A percentile compares a stretch with the other conserved stretches of the same genome.
phyloP scores from a whole-genome alignment of 2,329 filamentous ascomycete genomes.

The Aspergillus quadricinctus region DNA sequence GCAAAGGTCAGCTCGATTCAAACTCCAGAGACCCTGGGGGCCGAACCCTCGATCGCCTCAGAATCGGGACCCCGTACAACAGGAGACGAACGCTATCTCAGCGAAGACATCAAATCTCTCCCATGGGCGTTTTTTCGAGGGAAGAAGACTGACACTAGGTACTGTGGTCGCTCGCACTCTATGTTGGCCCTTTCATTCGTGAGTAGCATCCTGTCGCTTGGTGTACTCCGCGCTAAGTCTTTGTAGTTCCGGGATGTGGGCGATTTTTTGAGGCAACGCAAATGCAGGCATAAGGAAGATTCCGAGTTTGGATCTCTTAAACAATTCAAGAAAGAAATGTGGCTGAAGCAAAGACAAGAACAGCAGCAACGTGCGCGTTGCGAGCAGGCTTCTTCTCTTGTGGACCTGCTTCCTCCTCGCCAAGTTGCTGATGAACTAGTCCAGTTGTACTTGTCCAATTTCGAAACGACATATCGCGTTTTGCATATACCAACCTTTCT shows the following conservation, averaged over 20 bases:
- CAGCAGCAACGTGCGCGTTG: slow-evolving; percentile 28
- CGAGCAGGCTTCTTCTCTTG: slow-evolving; percentile 26
- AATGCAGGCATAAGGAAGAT: slow-evolving; percentile 15
- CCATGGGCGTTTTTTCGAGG: slow-evolving; percentile 26
- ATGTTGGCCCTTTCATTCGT: slow-evolving; percentile 30
- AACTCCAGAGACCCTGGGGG: slow-evolving; percentile 23
- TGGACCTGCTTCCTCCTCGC: slow-evolving; percentile 42
- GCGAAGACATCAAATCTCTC: slow-evolving; percentile 25
- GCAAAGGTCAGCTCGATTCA: slow-evolving; percentile 15
- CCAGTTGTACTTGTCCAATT: slow-evolving; percentile 51
- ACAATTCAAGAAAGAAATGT: slow-evolving; percentile 25
- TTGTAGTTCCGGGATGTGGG: slow-evolving; percentile 27
- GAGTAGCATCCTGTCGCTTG: slow-evolving; percentile 7
- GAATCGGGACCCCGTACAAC: slow-evolving; percentile 9
- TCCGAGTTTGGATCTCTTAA: slow-evolving; percentile 26
- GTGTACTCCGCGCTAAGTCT: background rate
- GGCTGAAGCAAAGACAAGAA: slow-evolving; percentile 23
- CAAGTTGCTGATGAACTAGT: slow-evolving; percentile 49
- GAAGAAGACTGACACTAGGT: slow-evolving; percentile 26
- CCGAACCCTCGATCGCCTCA: slow-evolving; percentile 11
- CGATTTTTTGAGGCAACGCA: slow-evolving; percentile 20
- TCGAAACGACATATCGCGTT: slow-evolving; percentile 55
- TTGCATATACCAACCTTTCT: slow-evolving; percentile 56
- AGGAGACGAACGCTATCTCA: slow-evolving; percentile 16
- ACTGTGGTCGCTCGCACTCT: slow-evolving; percentile 29